These are phyloP conservation scores for Crucibulum laeve DNA, from an alignment of 768 basidiomycete genomes.

Conservation along the genomic window DNA sequence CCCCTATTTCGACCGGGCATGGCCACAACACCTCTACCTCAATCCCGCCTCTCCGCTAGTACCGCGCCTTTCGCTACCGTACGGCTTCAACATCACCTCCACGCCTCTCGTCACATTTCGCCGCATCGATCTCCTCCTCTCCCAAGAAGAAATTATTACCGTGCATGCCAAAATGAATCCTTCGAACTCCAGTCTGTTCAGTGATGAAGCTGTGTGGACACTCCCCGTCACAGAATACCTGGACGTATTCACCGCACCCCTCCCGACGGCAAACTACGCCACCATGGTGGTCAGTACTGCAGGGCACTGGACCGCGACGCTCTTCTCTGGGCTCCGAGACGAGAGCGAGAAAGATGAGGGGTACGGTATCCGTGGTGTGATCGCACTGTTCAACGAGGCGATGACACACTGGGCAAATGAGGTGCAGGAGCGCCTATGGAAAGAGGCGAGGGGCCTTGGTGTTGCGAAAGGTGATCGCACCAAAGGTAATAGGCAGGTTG, in stretches of 20 bases:
- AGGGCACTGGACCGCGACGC: conserved; percentile 65
- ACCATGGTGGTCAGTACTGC: conserved; percentile 62
- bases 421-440: conserved; percentile 32
- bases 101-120: conserved; percentile 68
- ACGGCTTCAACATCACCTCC: conserved; percentile 44
- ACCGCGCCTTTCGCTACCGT: conserved; percentile 37
- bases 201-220: conserved; percentile 52
- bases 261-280: conserved; percentile 49
- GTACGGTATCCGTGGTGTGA: conserved; percentile 48
- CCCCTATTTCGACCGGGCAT: conserved; percentile 55
- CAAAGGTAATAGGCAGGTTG: conserved; percentile 34
- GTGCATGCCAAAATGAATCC: conserved; percentile 25
- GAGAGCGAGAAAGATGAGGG: conserved; percentile 24
- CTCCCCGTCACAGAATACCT: conserved; percentile 50
- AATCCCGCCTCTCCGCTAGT: conserved; percentile 49
- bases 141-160: conserved; percentile 38
- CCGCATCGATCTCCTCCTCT: conserved; percentile 56
- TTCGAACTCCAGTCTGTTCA: conserved; percentile 35
- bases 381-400: conserved; percentile 54
- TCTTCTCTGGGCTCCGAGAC: conserved; percentile 34
- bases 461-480: background rate
- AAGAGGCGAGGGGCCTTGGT: conserved; percentile 8
- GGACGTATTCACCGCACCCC: conserved; percentile 38
- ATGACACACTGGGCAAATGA: conserved; percentile 50
- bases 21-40: conserved; percentile 64